Conservation (phyloP, 768 basidiomycete species). For the Rossbeevera mucosa region DNA sequence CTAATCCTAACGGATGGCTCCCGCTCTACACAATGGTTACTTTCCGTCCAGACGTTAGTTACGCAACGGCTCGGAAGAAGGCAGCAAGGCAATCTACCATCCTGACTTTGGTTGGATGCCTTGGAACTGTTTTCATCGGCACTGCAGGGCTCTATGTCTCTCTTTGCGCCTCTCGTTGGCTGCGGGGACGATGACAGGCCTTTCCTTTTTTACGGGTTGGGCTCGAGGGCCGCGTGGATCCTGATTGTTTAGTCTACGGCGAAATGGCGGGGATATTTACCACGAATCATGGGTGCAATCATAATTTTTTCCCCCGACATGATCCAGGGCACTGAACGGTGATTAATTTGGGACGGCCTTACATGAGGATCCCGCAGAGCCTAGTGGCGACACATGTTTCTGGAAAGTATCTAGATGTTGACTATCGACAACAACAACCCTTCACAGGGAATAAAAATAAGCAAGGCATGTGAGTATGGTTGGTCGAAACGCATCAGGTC, state of each 20-base stretch:
- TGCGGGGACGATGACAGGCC: conserved; percentile 16
- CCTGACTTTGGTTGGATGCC: conserved; percentile 48
- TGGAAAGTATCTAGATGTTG: conserved; percentile 16
- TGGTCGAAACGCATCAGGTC: conserved; percentile 9
- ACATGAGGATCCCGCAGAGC: conserved; percentile 32
- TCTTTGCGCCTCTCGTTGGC: conserved; percentile 19
- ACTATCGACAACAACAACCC: conserved; percentile 8
- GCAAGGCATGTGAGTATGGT: conserved; percentile 18
- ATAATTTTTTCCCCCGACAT: conserved; percentile 15
- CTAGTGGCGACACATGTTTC: conserved; percentile 23
- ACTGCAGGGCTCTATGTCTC: conserved; percentile 38
- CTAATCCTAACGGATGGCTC: conserved; percentile 73
- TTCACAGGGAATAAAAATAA: conserved; percentile 36
- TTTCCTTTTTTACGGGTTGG: conserved; percentile 17
- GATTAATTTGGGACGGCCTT: conserved; percentile 30
- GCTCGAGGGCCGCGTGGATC: conserved; percentile 30
- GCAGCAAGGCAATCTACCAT: conserved; percentile 65
- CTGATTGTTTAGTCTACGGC: conserved; percentile 21
- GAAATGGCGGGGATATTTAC: conserved; percentile 16
- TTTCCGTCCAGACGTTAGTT: conserved; percentile 93
- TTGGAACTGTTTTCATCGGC: conserved; percentile 42
- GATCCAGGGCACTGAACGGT: conserved; percentile 27
- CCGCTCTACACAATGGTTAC: conserved; percentile 97
- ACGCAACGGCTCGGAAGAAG: conserved; percentile 71
- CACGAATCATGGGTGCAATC: conserved; percentile 20